Percentiles rank a stretch among this genome's conserved stretches.
phyloP scores from a whole-genome alignment of 768 basidiomycete species.

The Melanogaster broomeanus region DNA sequence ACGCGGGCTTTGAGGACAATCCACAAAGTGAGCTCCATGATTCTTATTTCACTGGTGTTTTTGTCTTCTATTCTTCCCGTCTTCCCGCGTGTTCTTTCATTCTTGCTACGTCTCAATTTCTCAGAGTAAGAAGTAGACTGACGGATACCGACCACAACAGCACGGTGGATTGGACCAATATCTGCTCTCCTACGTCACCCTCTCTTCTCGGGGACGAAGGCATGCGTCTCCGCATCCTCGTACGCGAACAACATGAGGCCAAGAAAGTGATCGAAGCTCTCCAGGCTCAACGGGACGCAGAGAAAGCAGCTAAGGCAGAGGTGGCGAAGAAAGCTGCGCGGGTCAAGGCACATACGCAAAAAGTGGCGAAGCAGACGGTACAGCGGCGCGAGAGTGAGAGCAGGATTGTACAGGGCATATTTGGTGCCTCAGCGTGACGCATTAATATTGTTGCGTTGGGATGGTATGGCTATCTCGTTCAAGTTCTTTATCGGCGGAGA shows the following conservation, averaged over 20 bases:
- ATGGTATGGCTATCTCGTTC: background rate
- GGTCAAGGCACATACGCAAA: background rate
- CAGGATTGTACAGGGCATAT: slow-evolving; percentile 17
- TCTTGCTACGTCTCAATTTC: too few species aligned
- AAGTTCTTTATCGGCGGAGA: background rate
- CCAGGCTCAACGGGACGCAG: slow-evolving; percentile 19
- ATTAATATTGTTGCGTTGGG: background rate
- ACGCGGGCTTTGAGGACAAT: slow-evolving; percentile 79
- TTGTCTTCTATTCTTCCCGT: too few species aligned
- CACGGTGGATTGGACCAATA: slow-evolving; percentile 75
- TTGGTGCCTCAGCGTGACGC: slow-evolving; percentile 6
- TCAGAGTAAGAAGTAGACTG: background rate
- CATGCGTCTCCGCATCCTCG: slow-evolving; percentile 46
- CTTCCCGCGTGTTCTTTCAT: background rate
- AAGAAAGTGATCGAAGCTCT: slow-evolving; percentile 18
- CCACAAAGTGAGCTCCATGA: slow-evolving; percentile 60
- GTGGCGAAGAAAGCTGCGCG: slow-evolving; percentile 4
- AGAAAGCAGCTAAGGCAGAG: slow-evolving; percentile 19
- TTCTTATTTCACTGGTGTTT: background rate
- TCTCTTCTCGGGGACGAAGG: slow-evolving; percentile 40
- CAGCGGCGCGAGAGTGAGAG: slow-evolving; percentile 4
- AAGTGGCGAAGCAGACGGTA: slow-evolving; percentile 5
- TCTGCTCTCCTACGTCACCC: slow-evolving; percentile 49
- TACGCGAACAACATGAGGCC: slow-evolving; percentile 33
- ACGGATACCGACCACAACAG: slow-evolving; percentile 29